phyloP scores from a whole-genome alignment of 2,329 filamentous ascomycete genomes.

The Periconia sp. region DNA sequence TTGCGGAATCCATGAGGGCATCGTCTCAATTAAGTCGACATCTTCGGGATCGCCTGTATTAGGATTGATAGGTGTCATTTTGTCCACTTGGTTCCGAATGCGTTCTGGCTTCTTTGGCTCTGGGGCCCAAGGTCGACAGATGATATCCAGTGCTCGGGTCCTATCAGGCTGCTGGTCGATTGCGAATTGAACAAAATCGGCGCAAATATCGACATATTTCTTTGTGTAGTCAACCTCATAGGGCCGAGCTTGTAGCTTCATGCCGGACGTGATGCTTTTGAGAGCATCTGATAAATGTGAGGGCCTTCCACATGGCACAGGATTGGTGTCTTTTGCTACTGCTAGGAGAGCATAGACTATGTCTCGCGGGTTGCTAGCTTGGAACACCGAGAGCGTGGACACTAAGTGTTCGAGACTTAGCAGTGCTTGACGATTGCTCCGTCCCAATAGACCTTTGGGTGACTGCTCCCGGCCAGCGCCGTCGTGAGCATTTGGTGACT shows the following conservation, averaged over 20 bases:
- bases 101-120: conserved; percentile 3
- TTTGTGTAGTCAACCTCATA: conserved; percentile 43
- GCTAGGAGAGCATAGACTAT: conserved; percentile 43
- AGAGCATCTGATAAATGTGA: too few relatives aligned
- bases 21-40: conserved; percentile 3
- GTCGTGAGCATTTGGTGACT: too few relatives aligned
- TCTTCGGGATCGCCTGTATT: not conserved
- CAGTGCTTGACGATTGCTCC: conserved; percentile 14
- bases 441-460: too few relatives aligned
- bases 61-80: not conserved
- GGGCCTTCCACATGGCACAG: too few relatives aligned
- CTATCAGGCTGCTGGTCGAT: conserved; percentile 27
- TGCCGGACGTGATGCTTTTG: too few relatives aligned
- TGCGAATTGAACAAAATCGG: conserved; percentile 44
- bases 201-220: conserved; percentile 39
- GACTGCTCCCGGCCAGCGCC: too few relatives aligned
- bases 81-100: not conserved
- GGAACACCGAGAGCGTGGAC: conserved; percentile 39
- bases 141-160: conserved; percentile 42
- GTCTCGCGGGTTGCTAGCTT: conserved; percentile 36
- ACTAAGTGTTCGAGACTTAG: conserved; percentile 46
- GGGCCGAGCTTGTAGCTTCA: too few relatives aligned
- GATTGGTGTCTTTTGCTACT: conserved; percentile 43
- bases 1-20: conserved; percentile 42
- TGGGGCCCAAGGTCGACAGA: conserved; percentile 49